phyloP scores from a whole-genome alignment of 2,329 filamentous ascomycete species.

The Clonostachys chloroleuca region DNA sequence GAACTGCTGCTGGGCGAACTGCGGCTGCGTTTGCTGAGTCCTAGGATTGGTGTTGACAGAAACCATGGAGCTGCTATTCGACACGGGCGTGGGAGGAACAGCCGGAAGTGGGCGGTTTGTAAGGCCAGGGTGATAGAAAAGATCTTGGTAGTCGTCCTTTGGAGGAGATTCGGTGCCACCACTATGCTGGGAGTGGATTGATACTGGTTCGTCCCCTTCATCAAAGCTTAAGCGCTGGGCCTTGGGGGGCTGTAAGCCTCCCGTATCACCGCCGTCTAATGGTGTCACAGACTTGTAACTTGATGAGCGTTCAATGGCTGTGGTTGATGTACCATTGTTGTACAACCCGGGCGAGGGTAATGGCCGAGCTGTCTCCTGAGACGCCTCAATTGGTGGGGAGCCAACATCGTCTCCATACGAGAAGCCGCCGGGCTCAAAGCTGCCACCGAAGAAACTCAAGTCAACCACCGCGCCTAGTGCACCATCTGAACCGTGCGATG shows the following conservation, averaged over 20 bases:
- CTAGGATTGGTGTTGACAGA: slow-evolving; percentile 34
- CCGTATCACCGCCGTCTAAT: slow-evolving; percentile 87
- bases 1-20: slow-evolving; percentile 1
- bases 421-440: slow-evolving; percentile 48
- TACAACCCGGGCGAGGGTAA: slow-evolving; percentile 33
- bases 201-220: slow-evolving; percentile 77
- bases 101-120: slow-evolving; percentile 59
- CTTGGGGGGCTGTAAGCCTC: slow-evolving; percentile 74
- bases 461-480: slow-evolving; percentile 47
- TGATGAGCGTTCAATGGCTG: too few species aligned
- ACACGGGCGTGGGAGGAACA: slow-evolving; percentile 50
- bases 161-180: slow-evolving; percentile 60
- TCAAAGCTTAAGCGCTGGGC: slow-evolving; percentile 81
- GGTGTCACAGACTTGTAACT: too few species aligned
- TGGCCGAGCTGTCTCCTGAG: slow-evolving; percentile 38
- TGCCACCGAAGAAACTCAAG: slow-evolving; percentile 69
- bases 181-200: slow-evolving; percentile 49
- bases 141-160: slow-evolving; percentile 75
- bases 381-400: slow-evolving; percentile 21
- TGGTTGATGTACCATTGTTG: too few species aligned
- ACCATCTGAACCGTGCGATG: too few species aligned
- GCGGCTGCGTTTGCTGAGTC: slow-evolving; percentile 15
- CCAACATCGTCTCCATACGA: slow-evolving; percentile 44
- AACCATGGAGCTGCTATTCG: slow-evolving; percentile 53
- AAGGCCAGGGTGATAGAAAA: slow-evolving; percentile 90